Percentiles rank a stretch among this genome's conserved stretches.
phyloP scores from a whole-genome alignment of 352 stramenopile species.

The Phytophthora aleatoria region DNA sequence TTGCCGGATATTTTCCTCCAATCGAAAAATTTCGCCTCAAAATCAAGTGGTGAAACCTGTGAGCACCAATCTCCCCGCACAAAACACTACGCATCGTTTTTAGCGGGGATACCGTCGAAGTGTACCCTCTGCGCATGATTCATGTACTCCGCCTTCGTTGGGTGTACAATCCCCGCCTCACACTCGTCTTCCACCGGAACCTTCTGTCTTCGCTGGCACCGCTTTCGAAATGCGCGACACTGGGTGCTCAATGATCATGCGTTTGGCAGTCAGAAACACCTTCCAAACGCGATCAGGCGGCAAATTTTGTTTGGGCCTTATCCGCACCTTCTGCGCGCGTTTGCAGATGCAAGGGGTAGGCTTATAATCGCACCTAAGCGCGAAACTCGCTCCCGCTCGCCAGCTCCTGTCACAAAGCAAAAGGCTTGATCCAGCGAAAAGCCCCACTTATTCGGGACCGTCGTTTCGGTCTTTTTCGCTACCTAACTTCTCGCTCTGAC shows the following conservation, averaged over 20 bases:
- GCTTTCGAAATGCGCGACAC: conserved; percentile 1
- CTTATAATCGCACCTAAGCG: conserved; percentile 7
- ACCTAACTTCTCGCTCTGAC: conserved; percentile 3
- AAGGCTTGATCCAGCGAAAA: conserved; percentile 17
- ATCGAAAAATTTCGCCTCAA: conserved; percentile 23
- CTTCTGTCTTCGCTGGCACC: not conserved
- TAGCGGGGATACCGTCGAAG: not conserved
- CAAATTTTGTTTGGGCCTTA: conserved; percentile 28
- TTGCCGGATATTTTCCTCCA: conserved; percentile 31
- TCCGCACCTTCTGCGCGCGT: conserved; percentile 13
- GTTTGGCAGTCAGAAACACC: conserved; percentile 15
- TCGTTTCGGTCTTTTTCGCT: conserved; percentile 13
- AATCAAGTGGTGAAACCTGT: conserved; percentile 35
- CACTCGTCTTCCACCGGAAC: not conserved
- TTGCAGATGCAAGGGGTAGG: conserved; percentile 31
- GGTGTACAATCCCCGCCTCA: not conserved
- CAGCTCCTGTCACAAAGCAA: conserved; percentile 33
- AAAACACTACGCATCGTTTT: conserved; percentile 9
- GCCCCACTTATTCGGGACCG: conserved; percentile 12
- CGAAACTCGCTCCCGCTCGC: conserved; percentile 24
- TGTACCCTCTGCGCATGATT: not conserved
- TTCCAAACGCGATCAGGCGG: conserved; percentile 20
- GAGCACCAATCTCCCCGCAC: not conserved
- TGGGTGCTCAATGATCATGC: not conserved
- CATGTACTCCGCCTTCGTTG: not conserved